Evolutionary conservation across 2,329 filamentous ascomycete genomes (phyloP).

Genomic region (Venturia oleaginea): DNA sequence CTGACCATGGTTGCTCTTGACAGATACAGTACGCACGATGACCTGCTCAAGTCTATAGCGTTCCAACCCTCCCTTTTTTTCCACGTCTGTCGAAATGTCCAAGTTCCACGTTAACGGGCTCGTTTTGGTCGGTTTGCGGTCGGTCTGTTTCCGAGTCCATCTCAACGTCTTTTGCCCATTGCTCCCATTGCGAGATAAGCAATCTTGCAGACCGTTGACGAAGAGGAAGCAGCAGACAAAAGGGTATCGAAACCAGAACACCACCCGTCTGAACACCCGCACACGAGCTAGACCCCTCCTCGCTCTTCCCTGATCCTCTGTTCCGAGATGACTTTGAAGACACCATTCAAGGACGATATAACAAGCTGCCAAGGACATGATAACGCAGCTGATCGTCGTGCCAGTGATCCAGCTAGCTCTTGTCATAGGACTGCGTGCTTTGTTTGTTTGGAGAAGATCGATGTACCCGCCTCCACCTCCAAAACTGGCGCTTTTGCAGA

Average conservation of each 20-base stretch:
- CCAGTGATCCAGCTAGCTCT: conserved; percentile 10
- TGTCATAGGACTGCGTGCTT: background rate
- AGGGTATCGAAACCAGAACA: conserved; percentile 11
- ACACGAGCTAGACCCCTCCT: conserved; percentile 5
- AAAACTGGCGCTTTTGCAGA: conserved; percentile 10
- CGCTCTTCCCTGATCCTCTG: conserved; percentile 10
- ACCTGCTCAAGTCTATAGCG: background rate
- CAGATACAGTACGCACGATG: background rate
- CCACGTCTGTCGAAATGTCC: background rate
- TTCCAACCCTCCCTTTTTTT: too few relatives aligned
- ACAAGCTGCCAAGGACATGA: conserved; percentile 7
- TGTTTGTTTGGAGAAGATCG: background rate
- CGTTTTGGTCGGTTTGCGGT: background rate
- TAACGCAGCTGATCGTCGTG: conserved; percentile 7
- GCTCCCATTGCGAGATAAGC: background rate
- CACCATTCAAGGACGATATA: conserved; percentile 15
- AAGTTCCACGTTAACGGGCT: background rate
- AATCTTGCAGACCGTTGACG: conserved; percentile 5
- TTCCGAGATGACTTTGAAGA: conserved; percentile 13
- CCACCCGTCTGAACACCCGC: conserved; percentile 8
- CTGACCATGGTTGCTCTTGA: background rate
- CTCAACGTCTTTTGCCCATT: conserved; percentile 5
- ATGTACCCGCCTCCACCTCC: conserved; percentile 12
- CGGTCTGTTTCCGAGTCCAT: conserved; percentile 4
- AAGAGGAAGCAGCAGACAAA: background rate